Evolutionary conservation across 805 yeast genomes (phyloP).

Genomic region (Lachancea fermentati): DNA sequence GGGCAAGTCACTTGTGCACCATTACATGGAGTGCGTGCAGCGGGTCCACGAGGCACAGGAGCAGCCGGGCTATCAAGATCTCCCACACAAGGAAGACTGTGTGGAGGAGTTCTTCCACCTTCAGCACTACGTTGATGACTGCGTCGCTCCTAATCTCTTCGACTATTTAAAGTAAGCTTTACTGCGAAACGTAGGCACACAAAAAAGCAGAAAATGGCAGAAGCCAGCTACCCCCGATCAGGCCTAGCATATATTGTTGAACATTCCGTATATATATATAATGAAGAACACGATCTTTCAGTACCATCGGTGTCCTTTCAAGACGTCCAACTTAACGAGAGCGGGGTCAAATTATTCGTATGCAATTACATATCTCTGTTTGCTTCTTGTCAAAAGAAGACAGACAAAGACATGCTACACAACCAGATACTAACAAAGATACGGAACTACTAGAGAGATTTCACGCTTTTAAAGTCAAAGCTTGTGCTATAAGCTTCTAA

Average conservation of each 20-base stretch:
- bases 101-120: slow-evolving; percentile 96
- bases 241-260: neutral
- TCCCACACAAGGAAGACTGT: slow-evolving; percentile 89
- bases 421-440: neutral
- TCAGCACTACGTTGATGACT: slow-evolving; percentile 86
- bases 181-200: neutral
- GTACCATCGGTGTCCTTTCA: too few relatives aligned
- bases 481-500: neutral
- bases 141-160: slow-evolving; percentile 87
- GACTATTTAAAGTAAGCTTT: slow-evolving; percentile 63
- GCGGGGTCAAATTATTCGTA: neutral
- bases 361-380: neutral
- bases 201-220: neutral
- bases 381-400: neutral
- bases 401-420: neutral
- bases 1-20: slow-evolving; percentile 74
- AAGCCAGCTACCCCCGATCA: neutral
- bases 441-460: neutral
- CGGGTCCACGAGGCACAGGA: slow-evolving; percentile 86
- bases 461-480: neutral
- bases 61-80: slow-evolving; percentile 74
- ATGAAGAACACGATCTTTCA: neutral
- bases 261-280: neutral
- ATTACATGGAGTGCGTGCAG: slow-evolving; percentile 89
- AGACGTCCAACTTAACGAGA: too few relatives aligned